These are phyloP conservation scores for Dionaea muscipula DNA, from an alignment of 179 eudicot species.

Conservation along the genomic window DNA sequence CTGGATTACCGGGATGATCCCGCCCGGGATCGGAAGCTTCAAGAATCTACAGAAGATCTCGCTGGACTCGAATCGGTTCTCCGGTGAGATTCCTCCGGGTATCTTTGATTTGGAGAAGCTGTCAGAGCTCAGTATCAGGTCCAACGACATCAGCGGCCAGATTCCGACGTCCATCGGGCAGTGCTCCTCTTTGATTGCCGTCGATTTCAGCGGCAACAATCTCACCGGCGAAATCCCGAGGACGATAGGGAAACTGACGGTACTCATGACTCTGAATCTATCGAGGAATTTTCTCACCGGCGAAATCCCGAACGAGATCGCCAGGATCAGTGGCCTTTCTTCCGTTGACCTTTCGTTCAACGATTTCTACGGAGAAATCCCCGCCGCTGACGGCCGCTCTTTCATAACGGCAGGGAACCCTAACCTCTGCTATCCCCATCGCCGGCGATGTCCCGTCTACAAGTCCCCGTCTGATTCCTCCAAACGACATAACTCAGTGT, in stretches of 20 bases:
- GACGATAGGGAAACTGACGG: slow-evolving; percentile 21
- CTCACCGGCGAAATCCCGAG: slow-evolving; percentile 47
- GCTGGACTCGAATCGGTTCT: slow-evolving; percentile 35
- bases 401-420: slow-evolving; percentile 55
- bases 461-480: slow-evolving; percentile 4
- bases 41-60: slow-evolving; percentile 19
- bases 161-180: slow-evolving; percentile 35
- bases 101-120: slow-evolving; percentile 28
- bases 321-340: slow-evolving; percentile 34
- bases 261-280: slow-evolving; percentile 35
- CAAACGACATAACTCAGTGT: slow-evolving; percentile 8
- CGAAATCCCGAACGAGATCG: slow-evolving; percentile 41
- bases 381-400: slow-evolving; percentile 39
- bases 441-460: slow-evolving; percentile 25
- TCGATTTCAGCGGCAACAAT: slow-evolving; percentile 57
- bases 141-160: slow-evolving; percentile 40
- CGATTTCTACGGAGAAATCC: slow-evolving; percentile 47
- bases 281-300: slow-evolving; percentile 52
- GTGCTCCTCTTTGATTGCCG: slow-evolving; percentile 25
- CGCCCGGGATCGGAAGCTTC: slow-evolving; percentile 33
- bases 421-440: slow-evolving; percentile 36
- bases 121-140: slow-evolving; percentile 28
- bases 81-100: slow-evolving; percentile 50
- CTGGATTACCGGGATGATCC: slow-evolving; percentile 38
- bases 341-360: slow-evolving; percentile 58